These are phyloP conservation scores for Suillus lakei DNA, from an alignment of 768 basidiomycete genomes.

Conservation along the genomic window DNA sequence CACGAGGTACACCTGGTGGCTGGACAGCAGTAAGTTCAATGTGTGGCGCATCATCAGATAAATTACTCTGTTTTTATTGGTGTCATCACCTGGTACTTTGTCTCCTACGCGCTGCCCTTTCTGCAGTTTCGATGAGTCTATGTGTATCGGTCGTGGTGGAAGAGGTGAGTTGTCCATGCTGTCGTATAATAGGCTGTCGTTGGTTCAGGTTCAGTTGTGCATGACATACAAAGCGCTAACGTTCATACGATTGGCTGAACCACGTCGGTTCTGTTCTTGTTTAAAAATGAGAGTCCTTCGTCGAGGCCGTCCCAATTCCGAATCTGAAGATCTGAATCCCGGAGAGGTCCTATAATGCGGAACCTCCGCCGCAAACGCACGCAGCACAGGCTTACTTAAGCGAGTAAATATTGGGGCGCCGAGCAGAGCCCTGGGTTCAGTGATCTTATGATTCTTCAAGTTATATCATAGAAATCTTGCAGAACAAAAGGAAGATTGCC, in stretches of 20 bases:
- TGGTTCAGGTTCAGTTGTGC: neutral
- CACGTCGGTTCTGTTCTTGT: neutral
- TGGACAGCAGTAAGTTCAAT: conserved; percentile 4
- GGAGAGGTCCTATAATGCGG: too few species aligned
- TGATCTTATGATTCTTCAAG: too few species aligned
- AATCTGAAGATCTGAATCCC: too few species aligned
- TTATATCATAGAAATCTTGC: too few species aligned
- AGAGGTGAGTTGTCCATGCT: neutral
- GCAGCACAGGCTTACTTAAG: neutral
- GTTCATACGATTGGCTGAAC: neutral
- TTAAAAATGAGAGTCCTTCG: neutral
- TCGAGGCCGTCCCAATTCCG: neutral
- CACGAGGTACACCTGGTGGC: conserved; percentile 19
- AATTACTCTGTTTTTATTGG: conserved; percentile 29
- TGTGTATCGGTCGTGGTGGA: neutral
- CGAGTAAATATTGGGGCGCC: too few species aligned
- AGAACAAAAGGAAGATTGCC: too few species aligned
- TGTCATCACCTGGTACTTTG: conserved; percentile 24
- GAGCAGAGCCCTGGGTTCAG: too few species aligned
- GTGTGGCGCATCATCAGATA: neutral
- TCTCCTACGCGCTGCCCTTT: conserved; percentile 16
- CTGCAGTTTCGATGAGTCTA: conserved; percentile 1
- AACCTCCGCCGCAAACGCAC: too few species aligned
- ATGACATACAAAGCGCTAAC: neutral
- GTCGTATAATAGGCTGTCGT: neutral